Conservation (phyloP, 1,284 basidiomycete species). For the Ustilago vetiveriae region DNA sequence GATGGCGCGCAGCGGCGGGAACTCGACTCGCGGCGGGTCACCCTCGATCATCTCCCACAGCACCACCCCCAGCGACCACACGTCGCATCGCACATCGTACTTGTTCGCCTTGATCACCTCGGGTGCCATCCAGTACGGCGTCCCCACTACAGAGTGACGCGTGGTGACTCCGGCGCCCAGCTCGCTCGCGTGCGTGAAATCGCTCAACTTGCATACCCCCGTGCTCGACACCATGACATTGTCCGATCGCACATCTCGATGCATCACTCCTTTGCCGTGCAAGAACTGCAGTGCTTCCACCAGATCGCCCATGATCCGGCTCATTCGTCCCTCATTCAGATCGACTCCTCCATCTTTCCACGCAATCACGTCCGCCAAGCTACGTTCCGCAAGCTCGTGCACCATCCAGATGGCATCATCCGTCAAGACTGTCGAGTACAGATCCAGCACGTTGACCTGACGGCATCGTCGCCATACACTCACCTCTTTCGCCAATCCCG, state of each 20-base stretch:
- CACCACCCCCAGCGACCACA: constrained; percentile 58
- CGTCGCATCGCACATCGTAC: constrained; percentile 53
- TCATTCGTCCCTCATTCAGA: constrained; percentile 48
- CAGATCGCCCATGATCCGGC: constrained; percentile 49
- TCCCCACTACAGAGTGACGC: constrained; percentile 53
- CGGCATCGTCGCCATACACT: constrained; percentile 45
- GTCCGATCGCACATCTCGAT: constrained; percentile 57
- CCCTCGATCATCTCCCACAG: constrained; percentile 61
- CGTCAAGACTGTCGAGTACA: constrained; percentile 42
- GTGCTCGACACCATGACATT: constrained; percentile 52
- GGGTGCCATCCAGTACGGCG: constrained; percentile 64
- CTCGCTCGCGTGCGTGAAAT: constrained; percentile 56
- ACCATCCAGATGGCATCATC: constrained; percentile 52
- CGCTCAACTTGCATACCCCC: constrained; percentile 54
- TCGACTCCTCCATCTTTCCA: constrained; percentile 37
- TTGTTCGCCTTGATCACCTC: constrained; percentile 55
- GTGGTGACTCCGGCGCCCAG: constrained; percentile 18
- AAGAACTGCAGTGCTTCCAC: constrained; percentile 49
- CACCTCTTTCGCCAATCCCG: constrained; percentile 48
- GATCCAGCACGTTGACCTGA: constrained; percentile 48
- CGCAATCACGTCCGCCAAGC: constrained; percentile 53
- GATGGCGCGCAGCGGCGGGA: constrained; percentile 56
- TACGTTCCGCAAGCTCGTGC: constrained; percentile 54
- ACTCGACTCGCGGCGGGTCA: constrained; percentile 58
- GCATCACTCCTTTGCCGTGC: constrained; percentile 44